Conservation (phyloP, 2,329 filamentous ascomycete genomes). For the Xylaria sp. region DNA sequence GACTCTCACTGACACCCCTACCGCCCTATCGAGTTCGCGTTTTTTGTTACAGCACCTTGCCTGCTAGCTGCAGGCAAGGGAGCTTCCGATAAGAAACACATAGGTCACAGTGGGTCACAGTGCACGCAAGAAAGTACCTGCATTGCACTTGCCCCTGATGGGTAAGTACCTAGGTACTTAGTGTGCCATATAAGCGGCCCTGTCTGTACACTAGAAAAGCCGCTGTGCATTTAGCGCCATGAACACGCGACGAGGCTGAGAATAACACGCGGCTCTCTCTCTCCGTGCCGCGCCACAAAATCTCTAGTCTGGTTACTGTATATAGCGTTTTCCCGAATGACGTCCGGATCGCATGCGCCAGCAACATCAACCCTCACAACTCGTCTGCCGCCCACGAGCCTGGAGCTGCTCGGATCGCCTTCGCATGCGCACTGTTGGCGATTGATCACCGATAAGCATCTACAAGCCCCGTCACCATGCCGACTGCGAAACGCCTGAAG, state of each 20-base stretch:
- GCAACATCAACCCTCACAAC: slow-evolving; percentile 13
- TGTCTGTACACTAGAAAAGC: background rate
- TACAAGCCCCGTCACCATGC: slow-evolving; percentile 56
- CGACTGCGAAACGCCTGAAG: slow-evolving; percentile 69
- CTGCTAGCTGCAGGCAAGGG: slow-evolving; percentile 1
- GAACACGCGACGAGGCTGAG: slow-evolving; percentile 46
- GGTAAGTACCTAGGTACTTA: background rate
- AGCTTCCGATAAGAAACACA: slow-evolving; percentile 17
- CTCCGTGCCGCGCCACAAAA: slow-evolving; percentile 34
- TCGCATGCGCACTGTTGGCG: slow-evolving; percentile 27
- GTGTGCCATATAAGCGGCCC: background rate
- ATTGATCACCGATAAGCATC: slow-evolving; percentile 26
- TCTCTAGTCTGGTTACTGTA: slow-evolving; percentile 5
- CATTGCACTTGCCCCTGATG: background rate
- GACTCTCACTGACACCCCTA: too few species aligned
- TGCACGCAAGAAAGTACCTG: background rate
- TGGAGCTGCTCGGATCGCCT: slow-evolving; percentile 33
- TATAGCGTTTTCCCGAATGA: slow-evolving; percentile 12
- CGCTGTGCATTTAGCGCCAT: slow-evolving; percentile 18
- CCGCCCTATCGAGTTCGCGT: too few species aligned
- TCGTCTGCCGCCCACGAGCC: slow-evolving; percentile 25
- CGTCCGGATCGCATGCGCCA: slow-evolving; percentile 30
- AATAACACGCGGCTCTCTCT: slow-evolving; percentile 32
- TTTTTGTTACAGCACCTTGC: too few species aligned
- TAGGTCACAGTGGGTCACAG: background rate